Percentiles rank a stretch among this genome's conserved stretches.
These are phyloP conservation scores for Cafeteria roenbergensis DNA, from an alignment of 108 stramenopile species.

Conservation along the genomic window DNA sequence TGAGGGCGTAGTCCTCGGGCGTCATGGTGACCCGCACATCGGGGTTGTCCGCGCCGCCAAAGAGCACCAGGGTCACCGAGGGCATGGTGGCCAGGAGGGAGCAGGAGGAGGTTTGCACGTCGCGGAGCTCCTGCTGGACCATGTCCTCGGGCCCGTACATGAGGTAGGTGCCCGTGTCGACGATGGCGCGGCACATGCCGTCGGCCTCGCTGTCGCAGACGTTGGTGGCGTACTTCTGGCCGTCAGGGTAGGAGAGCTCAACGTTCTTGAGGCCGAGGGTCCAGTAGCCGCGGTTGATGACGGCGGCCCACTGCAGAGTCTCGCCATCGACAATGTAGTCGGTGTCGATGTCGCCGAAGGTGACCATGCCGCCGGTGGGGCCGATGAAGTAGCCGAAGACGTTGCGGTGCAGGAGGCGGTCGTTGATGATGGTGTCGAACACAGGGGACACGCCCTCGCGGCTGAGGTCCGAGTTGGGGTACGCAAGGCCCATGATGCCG, in stretches of 20 bases:
- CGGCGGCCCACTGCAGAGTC: neutral
- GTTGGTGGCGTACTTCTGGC: neutral
- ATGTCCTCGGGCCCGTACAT: neutral
- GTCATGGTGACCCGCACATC: neutral
- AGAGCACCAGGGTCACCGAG: neutral
- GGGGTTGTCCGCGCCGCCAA: neutral
- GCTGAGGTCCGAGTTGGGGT: neutral
- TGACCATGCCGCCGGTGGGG: neutral
- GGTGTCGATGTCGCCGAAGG: neutral
- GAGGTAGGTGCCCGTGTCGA: neutral
- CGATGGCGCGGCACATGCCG: neutral
- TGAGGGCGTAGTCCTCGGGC: neutral
- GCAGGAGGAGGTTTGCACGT: neutral
- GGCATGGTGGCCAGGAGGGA: neutral
- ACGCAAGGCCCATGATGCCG: neutral
- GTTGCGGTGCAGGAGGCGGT: neutral
- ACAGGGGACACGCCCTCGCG: neutral
- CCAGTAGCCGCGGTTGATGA: neutral
- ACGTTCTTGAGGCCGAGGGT: neutral
- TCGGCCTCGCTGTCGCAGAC: neutral
- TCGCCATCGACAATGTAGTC: neutral
- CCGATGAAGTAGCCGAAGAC: neutral
- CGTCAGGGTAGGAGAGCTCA: neutral
- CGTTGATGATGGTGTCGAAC: neutral
- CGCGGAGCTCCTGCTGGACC: neutral